phyloP scores from a whole-genome alignment of 768 basidiomycete genomes.

The Pulveroboletus sp. region DNA sequence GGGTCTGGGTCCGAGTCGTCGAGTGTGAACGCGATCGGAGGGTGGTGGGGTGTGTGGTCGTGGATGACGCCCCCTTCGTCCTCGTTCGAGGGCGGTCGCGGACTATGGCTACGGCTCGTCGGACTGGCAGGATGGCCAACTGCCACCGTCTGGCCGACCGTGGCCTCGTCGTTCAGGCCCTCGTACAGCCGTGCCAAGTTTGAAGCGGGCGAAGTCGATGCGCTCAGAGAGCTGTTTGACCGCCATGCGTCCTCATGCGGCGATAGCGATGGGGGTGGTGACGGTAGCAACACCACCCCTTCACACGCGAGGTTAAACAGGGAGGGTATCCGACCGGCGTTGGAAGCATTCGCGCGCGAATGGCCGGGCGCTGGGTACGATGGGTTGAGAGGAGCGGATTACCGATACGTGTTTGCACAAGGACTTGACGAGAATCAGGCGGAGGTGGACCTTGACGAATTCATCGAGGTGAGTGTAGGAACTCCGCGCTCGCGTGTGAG shows the following conservation, averaged over 20 bases:
- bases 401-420: constrained; percentile 70
- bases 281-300: not conserved
- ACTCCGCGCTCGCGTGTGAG: not conserved
- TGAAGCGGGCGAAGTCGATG: constrained; percentile 46
- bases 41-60: constrained; percentile 7
- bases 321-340: constrained; percentile 37
- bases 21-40: not conserved
- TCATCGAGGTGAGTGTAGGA: constrained; percentile 55
- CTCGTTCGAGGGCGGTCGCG: not conserved
- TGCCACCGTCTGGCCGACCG: not conserved
- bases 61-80: constrained; percentile 1
- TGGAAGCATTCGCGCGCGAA: constrained; percentile 39
- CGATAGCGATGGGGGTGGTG: not conserved
- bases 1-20: not conserved
- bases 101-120: constrained; percentile 15
- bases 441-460: constrained; percentile 76
- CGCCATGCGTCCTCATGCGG: not conserved
- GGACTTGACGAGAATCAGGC: constrained; percentile 50
- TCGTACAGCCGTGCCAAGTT: constrained; percentile 50
- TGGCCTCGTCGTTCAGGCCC: constrained; percentile 8
- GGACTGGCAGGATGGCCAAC: constrained; percentile 15
- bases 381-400: constrained; percentile 54
- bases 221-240: constrained; percentile 37
- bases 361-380: constrained; percentile 48
- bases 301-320: constrained; percentile 27